Conservation (phyloP, 2,329 filamentous ascomycete species). For the Blastomyces silverae region DNA sequence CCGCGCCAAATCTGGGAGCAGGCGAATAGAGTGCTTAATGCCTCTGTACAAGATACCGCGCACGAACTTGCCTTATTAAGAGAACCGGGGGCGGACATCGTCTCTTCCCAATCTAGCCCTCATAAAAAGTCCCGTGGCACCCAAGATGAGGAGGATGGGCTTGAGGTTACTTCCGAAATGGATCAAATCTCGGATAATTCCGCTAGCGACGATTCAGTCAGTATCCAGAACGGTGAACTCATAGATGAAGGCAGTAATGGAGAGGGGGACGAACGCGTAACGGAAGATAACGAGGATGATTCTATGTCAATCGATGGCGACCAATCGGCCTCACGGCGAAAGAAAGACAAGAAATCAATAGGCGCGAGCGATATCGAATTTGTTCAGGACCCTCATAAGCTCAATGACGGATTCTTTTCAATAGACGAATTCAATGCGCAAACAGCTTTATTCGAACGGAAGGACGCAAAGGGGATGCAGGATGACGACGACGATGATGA, state of each 20-base stretch:
- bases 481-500: conserved; percentile 72
- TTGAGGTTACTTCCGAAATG: background rate
- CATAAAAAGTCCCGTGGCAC: background rate
- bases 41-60: conserved; percentile 51
- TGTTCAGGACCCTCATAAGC: conserved; percentile 61
- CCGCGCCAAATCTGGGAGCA: conserved; percentile 92
- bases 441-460: conserved; percentile 79
- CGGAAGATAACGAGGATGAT: background rate
- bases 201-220: background rate
- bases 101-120: background rate
- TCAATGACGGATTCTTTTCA: conserved; percentile 97
- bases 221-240: conserved; percentile 2
- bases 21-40: conserved; percentile 71
- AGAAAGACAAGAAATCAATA: conserved; percentile 22
- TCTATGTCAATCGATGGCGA: conserved; percentile 13
- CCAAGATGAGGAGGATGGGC: background rate
- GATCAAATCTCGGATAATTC: background rate
- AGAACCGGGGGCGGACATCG: conserved; percentile 21
- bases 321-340: conserved; percentile 26
- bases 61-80: conserved; percentile 38
- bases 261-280: background rate
- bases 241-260: background rate
- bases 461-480: conserved; percentile 69
- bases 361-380: conserved; percentile 49
- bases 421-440: conserved; percentile 97